Conservation (phyloP, 768 basidiomycete genomes). For the Astraeus odoratus region DNA sequence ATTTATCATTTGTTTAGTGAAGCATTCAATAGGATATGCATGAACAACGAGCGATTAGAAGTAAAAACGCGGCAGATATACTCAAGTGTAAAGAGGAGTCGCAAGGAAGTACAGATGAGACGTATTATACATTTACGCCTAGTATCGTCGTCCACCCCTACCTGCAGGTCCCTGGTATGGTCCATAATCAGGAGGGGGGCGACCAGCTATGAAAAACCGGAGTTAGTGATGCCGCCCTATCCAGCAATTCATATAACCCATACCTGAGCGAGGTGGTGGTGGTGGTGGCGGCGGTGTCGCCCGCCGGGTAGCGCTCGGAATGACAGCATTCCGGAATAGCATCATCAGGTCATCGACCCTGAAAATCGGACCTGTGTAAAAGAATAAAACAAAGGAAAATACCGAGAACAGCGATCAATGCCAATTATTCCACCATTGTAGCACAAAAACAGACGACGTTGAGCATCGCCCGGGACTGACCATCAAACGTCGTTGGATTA, state of each 20-base stretch:
- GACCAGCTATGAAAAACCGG: constrained; percentile 36
- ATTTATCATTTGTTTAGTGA: not conserved
- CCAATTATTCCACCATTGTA: constrained; percentile 6
- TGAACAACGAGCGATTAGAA: not conserved
- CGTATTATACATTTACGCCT: too few species aligned
- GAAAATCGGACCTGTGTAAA: constrained; percentile 71
- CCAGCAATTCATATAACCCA: constrained; percentile 1
- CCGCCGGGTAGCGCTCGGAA: constrained; percentile 51
- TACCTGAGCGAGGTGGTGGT: constrained; percentile 36
- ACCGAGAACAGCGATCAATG: constrained; percentile 6
- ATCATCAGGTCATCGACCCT: constrained; percentile 87
- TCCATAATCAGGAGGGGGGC: constrained; percentile 82
- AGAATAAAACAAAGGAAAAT: constrained; percentile 4
- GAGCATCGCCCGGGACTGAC: constrained; percentile 37
- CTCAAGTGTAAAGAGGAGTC: not conserved
- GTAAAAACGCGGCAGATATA: not conserved
- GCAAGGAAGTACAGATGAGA: too few species aligned
- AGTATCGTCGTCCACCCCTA: constrained; percentile 37
- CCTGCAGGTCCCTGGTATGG: constrained; percentile 74
- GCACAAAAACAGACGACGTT: constrained; percentile 6
- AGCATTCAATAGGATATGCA: not conserved
- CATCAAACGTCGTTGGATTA: constrained; percentile 68
- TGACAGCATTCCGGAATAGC: constrained; percentile 72
- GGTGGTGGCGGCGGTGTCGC: constrained; percentile 55
- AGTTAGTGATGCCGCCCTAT: constrained; percentile 5